phyloP scores from a whole-genome alignment of 2,329 filamentous ascomycete species.

The Neopestalotiopsis sp. region DNA sequence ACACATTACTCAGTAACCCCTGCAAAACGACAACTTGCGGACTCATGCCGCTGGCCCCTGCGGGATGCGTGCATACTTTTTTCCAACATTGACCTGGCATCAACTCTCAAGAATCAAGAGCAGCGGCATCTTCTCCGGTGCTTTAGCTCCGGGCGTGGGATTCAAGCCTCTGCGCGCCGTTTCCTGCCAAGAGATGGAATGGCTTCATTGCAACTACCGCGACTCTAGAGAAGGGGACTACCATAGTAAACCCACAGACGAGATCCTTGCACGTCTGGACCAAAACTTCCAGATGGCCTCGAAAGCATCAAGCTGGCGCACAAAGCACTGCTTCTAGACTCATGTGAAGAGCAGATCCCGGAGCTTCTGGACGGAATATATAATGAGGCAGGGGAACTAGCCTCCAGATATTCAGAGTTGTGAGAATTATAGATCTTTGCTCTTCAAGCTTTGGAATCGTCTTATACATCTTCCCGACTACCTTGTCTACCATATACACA shows the following conservation, averaged over 20 bases:
- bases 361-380: not conserved
- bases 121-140: not conserved
- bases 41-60: not conserved
- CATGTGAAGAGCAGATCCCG: not conserved
- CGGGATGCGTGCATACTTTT: not conserved
- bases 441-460: not conserved
- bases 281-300: not conserved
- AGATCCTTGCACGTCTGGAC: not conserved
- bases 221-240: not conserved
- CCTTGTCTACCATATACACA: not conserved
- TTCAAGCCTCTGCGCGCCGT: not conserved
- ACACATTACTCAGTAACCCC: not conserved
- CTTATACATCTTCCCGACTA: not conserved
- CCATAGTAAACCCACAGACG: not conserved
- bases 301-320: not conserved
- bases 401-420: not conserved
- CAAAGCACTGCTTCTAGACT: not conserved
- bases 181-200: not conserved
- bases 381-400: not conserved
- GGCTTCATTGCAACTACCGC: not conserved
- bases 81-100: not conserved
- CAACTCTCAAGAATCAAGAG: not conserved
- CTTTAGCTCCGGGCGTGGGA: slow-evolving; percentile 5
- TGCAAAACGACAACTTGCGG: not conserved
- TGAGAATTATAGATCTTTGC: not conserved